Base-by-base conservation (phyloP, 163 green algal species). In the Volvox carteri region DNA sequence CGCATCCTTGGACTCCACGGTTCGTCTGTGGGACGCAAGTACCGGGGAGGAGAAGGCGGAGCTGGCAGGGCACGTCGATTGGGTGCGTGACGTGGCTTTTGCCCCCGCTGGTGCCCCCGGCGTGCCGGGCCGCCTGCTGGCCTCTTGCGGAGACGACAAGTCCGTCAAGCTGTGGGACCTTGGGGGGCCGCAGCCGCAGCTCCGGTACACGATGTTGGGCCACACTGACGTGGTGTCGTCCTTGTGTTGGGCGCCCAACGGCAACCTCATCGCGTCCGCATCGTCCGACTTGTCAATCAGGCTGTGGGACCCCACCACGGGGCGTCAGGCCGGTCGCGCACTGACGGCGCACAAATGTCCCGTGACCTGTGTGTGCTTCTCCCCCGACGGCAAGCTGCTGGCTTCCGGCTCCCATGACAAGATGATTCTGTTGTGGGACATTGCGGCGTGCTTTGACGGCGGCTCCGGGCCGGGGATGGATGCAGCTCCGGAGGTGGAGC, bases 141-240 rank as follows among this genome's bases (percentile, higher is more conserved):
- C 84, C 25, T 84, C 72, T 1, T 70, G 70, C 70, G 84, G 84
- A 16, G 84, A 89, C 39, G 84, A 89, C 72, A 84, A 76, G 39
- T 84, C 84, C 5, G 72, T 89, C 23, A 81, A 74, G 72, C 54
- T 89, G 72, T 89, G 84, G 84, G 84, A 89, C 48, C 18, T 89
- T n/a, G 19, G 12, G 2, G 44, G 41, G 8, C 28, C 54, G 33
- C 52, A 50, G n/a, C 54, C 41, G 16, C 8, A 33, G 25, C 33
- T 88, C 23, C 37, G 41, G 33, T 60, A 23, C 72, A 78, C 84
- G 41, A 37, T 76, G 39, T 4, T 9, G 5, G 84, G 84, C 54
- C 84, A 89, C 70, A 84, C 84, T 2, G 84, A 84, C 58, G 46
- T 79, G 25, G 72, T 91, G 25, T 77, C 54, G 12, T 74, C 23